Conservation (phyloP, 73 alveolate species). For the Tetrahymena elliotti region DNA sequence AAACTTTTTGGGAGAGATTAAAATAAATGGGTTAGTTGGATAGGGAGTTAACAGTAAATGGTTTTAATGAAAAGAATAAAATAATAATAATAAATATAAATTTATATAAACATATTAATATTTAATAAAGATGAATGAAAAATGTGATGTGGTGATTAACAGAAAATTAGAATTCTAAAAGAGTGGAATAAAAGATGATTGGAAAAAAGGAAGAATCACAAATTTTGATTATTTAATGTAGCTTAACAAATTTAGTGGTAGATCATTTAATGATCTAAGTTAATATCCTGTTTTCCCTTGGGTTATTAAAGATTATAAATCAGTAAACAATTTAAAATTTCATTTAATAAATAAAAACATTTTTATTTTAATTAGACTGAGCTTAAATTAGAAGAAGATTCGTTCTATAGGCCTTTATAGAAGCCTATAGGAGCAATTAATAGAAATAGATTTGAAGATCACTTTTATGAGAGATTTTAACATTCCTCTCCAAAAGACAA, state of each 20-base stretch:
- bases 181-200: conserved; percentile 69
- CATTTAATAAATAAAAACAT: not conserved
- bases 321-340: not conserved
- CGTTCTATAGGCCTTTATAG: conserved; percentile 61
- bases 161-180: conserved; percentile 55
- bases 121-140: not conserved
- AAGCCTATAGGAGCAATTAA: conserved; percentile 84
- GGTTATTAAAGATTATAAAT: conserved; percentile 71
- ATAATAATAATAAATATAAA: not conserved
- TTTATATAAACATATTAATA: not conserved
- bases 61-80: too few relatives aligned
- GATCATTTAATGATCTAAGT: conserved; percentile 57
- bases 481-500: conserved; percentile 20
- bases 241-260: conserved; percentile 64
- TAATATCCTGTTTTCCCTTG: conserved; percentile 98
- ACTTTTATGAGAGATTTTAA: conserved; percentile 27
- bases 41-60: too few relatives aligned
- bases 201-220: conserved; percentile 69
- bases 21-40: too few relatives aligned
- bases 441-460: conserved; percentile 18
- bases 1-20: too few relatives aligned
- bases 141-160: not conserved
- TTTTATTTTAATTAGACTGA: not conserved
- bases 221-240: conserved; percentile 60
- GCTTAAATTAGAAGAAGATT: conserved; percentile 53